Evolutionary conservation across 768 basidiomycete species (phyloP).

Genomic region (Tylopilus subfusipes): DNA sequence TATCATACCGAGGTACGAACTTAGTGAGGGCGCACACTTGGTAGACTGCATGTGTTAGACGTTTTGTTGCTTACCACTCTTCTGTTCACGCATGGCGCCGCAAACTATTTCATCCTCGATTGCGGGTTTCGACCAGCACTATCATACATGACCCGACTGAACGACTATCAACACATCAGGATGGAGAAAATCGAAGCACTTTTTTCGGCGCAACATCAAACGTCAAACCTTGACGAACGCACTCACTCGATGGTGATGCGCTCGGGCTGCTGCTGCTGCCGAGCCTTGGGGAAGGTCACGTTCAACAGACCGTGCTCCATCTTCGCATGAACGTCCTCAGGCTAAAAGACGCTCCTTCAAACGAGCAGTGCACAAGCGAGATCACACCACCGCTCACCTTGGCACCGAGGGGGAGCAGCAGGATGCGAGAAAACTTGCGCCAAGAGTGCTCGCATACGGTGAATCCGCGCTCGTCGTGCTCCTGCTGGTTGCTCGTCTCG

Average conservation of each 20-base stretch:
- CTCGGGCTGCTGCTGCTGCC: slow-evolving; percentile 16
- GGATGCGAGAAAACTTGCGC: slow-evolving; percentile 44
- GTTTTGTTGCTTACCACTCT: background rate
- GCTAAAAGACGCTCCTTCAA: too few species aligned
- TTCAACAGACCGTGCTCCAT: too few species aligned
- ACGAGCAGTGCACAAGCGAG: background rate
- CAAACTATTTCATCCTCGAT: background rate
- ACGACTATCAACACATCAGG: background rate
- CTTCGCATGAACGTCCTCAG: too few species aligned
- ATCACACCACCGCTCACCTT: too few species aligned
- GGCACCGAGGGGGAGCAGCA: too few species aligned
- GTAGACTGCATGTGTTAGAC: too few species aligned
- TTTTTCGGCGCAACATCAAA: background rate
- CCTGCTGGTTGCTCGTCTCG: slow-evolving; percentile 35
- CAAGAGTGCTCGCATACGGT: slow-evolving; percentile 42
- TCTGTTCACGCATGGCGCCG: background rate
- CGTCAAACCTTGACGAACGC: background rate
- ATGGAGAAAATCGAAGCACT: background rate
- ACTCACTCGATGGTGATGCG: background rate
- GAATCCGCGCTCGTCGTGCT: slow-evolving; percentile 36
- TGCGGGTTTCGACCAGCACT: background rate
- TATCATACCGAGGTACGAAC: slow-evolving; percentile 2
- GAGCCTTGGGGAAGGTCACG: slow-evolving; percentile 45
- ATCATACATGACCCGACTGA: background rate
- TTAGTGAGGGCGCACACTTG: background rate